Conservation (phyloP, 352 stramenopile species). For the Phytophthora cryptogea region DNA sequence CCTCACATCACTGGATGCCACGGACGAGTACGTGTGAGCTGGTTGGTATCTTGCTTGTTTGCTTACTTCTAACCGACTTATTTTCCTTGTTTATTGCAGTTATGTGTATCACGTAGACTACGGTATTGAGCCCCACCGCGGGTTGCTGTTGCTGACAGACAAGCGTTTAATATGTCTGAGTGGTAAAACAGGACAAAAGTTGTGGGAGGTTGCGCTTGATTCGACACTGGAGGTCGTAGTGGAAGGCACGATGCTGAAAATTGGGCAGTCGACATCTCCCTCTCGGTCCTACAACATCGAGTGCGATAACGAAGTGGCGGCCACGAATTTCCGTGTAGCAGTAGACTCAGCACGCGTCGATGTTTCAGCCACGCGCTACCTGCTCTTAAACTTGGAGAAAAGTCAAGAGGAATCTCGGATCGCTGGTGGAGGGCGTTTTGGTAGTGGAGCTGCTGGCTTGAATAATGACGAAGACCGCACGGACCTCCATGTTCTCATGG, state of each 20-base stretch:
- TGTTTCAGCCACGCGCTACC: slow-evolving; percentile 72
- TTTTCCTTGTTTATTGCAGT: slow-evolving; percentile 31
- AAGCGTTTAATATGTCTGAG: slow-evolving; percentile 84
- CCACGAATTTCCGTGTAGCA: slow-evolving; percentile 78
- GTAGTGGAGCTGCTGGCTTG: slow-evolving; percentile 14
- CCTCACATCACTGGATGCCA: slow-evolving; percentile 75
- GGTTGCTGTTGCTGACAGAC: slow-evolving; percentile 79
- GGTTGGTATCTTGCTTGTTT: background rate
- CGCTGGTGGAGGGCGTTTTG: slow-evolving; percentile 14
- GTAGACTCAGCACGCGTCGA: slow-evolving; percentile 79
- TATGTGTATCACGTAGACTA: slow-evolving; percentile 88
- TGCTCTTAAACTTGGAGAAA: slow-evolving; percentile 85
- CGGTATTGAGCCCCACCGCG: slow-evolving; percentile 61
- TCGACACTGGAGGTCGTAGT: slow-evolving; percentile 71
- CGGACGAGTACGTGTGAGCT: slow-evolving; percentile 69
- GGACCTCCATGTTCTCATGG: slow-evolving; percentile 79
- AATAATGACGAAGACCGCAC: slow-evolving; percentile 70
- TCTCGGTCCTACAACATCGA: slow-evolving; percentile 72
- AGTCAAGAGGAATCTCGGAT: slow-evolving; percentile 72
- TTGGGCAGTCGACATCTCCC: slow-evolving; percentile 50
- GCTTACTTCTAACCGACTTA: background rate
- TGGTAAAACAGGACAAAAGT: slow-evolving; percentile 69
- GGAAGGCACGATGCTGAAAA: slow-evolving; percentile 43
- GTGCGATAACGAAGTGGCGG: slow-evolving; percentile 61
- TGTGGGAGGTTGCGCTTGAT: slow-evolving; percentile 85